Evolutionary conservation across 495 filamentous ascomycete species (phyloP).

Genomic region (Chaetomium tenue): DNA sequence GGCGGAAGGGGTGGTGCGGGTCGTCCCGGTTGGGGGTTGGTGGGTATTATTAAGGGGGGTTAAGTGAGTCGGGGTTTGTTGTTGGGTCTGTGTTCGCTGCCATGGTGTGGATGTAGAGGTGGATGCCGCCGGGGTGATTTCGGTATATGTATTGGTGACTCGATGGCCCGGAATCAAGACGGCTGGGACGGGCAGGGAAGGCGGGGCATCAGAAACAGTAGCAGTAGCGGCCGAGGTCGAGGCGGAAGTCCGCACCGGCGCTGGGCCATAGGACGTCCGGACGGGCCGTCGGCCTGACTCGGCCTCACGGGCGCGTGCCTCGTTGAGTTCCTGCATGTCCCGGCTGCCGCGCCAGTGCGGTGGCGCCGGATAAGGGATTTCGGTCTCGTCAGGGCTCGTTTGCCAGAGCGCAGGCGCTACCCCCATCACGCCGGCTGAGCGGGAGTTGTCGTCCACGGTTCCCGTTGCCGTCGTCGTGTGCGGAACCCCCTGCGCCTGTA

Average conservation of each 20-base stretch:
- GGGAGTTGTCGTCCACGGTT: neutral
- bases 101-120: neutral
- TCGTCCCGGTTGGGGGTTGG: neutral
- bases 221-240: neutral
- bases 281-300: slow-evolving; percentile 12
- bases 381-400: neutral
- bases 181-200: neutral
- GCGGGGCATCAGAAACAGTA: neutral
- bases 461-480: neutral
- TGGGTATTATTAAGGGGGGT: too few species aligned
- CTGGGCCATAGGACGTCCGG: slow-evolving; percentile 24
- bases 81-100: slow-evolving; percentile 1
- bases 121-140: slow-evolving; percentile 10
- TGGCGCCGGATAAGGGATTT: slow-evolving; percentile 12
- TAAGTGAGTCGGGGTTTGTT: neutral
- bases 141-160: neutral
- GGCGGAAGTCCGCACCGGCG: slow-evolving; percentile 7
- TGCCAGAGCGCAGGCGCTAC: neutral
- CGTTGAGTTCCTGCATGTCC: slow-evolving; percentile 25
- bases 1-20: neutral
- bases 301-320: slow-evolving; percentile 25
- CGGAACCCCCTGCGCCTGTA: neutral
- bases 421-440: neutral
- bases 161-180: too few species aligned
- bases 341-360: slow-evolving; percentile 24